Conservation (phyloP, 2,329 filamentous ascomycete species). For the Tolypocladium tropicale region DNA sequence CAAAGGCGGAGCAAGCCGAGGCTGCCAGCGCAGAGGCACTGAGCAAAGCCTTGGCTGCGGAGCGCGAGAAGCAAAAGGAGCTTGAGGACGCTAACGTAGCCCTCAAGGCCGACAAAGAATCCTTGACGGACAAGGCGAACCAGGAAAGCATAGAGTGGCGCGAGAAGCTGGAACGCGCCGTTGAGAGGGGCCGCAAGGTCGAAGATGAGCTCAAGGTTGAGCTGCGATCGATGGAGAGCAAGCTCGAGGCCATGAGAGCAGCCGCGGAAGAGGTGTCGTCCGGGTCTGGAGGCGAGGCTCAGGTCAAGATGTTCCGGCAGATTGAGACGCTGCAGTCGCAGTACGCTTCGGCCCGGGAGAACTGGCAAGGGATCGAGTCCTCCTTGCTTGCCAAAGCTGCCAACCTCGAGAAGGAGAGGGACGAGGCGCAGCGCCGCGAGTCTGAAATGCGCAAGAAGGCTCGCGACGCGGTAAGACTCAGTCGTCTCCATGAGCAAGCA, state of each 20-base stretch:
- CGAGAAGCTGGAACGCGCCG: constrained; percentile 62
- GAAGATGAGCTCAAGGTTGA: constrained; percentile 79
- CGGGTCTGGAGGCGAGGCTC: constrained; percentile 68
- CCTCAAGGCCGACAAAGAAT: constrained; percentile 68
- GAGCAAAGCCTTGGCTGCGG: constrained; percentile 56
- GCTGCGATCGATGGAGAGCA: constrained; percentile 67
- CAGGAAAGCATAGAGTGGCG: constrained; percentile 61
- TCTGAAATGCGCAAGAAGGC: constrained; percentile 82
- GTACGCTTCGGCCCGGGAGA: constrained; percentile 87
- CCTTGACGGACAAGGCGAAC: constrained; percentile 59
- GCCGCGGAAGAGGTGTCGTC: constrained; percentile 85
- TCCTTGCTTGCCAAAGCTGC: constrained; percentile 69
- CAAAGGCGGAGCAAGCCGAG: constrained; percentile 54
- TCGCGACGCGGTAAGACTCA: constrained; percentile 61
- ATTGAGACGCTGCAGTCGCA: constrained; percentile 94
- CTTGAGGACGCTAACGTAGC: constrained; percentile 50
- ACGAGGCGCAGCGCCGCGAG: constrained; percentile 75
- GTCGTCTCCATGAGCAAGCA: neutral
- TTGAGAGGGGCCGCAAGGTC: constrained; percentile 55
- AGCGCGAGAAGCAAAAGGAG: constrained; percentile 45
- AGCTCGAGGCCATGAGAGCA: constrained; percentile 77
- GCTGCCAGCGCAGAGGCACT: constrained; percentile 56
- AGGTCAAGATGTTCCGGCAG: constrained; percentile 83
- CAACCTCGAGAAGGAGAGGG: constrained; percentile 78
- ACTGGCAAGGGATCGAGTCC: constrained; percentile 94